Conservation (phyloP, 2,329 filamentous ascomycete species). For the Alternaria ventricosa region DNA sequence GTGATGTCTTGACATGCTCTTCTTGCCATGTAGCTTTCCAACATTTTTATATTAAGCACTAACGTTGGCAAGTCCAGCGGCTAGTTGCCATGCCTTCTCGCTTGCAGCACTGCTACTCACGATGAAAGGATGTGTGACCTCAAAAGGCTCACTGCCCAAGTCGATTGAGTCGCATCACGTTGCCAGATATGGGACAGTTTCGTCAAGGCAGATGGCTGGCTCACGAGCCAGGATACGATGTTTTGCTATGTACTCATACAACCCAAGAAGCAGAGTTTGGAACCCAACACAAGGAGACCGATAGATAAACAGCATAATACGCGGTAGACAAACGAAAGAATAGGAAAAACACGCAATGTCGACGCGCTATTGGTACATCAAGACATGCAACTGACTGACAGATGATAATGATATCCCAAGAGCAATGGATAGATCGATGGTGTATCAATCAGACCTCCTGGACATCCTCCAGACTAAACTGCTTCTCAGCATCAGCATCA, state of each 20-base stretch:
- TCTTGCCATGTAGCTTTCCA: neutral
- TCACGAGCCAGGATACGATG: neutral
- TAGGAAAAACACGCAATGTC: neutral
- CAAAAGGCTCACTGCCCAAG: too few relatives aligned
- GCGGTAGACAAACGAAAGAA: conserved; percentile 2
- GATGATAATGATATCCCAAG: too few relatives aligned
- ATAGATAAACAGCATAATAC: neutral
- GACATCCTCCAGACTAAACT: conserved; percentile 17
- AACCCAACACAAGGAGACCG: neutral
- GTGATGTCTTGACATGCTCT: neutral
- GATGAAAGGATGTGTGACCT: too few relatives aligned
- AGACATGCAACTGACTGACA: neutral
- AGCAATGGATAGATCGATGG: too few relatives aligned
- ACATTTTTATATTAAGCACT: too few relatives aligned
- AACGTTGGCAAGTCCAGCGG: too few relatives aligned
- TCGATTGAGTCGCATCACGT: too few relatives aligned
- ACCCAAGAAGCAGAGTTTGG: neutral
- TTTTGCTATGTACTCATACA: conserved; percentile 5
- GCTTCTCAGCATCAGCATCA: conserved; percentile 48
- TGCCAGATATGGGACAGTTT: too few relatives aligned
- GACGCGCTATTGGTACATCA: conserved; percentile 10
- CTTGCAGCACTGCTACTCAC: too few relatives aligned
- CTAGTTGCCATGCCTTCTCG: too few relatives aligned
- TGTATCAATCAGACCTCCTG: conserved; percentile 11
- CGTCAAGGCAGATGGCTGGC: neutral